Evolutionary conservation across 129 eudicot genomes (phyloP).

Genomic region (Erigeron canadensis): DNA sequence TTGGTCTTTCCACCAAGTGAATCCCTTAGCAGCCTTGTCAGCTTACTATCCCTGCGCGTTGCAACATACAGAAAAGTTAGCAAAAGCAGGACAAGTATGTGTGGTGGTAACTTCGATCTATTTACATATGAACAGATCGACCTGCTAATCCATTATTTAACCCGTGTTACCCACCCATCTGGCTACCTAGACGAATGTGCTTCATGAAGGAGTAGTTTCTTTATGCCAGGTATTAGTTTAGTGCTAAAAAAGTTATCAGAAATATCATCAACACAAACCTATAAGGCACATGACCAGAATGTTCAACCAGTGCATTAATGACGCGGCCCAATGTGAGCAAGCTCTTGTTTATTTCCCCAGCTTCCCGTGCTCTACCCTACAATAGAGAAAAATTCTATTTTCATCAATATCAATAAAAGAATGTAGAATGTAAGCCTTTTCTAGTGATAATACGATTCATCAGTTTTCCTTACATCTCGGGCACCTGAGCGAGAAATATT

Average conservation of each 20-base stretch:
- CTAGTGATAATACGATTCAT: not conserved
- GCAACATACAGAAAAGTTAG: not conserved
- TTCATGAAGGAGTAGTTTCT: not conserved
- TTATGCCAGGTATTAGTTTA: not conserved
- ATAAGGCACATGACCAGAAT: slow-evolving; percentile 76
- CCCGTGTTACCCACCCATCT: not conserved
- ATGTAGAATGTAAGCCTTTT: not conserved
- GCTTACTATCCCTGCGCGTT: slow-evolving; percentile 73
- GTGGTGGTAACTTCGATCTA: not conserved
- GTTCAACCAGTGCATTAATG: slow-evolving; percentile 83
- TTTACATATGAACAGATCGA: not conserved
- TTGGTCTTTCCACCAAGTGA: slow-evolving; percentile 92
- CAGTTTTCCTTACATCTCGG: slow-evolving; percentile 54
- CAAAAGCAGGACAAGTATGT: slow-evolving; percentile 5
- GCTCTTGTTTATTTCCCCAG: slow-evolving; percentile 92
- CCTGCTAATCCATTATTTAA: not conserved
- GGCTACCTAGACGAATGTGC: not conserved
- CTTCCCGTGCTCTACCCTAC: slow-evolving; percentile 88
- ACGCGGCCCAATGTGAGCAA: slow-evolving; percentile 84
- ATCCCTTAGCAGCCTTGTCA: slow-evolving; percentile 80
- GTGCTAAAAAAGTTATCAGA: slow-evolving; percentile 4
- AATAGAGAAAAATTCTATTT: slow-evolving; percentile 12
- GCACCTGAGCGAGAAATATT: slow-evolving; percentile 82
- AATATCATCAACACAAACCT: slow-evolving; percentile 44
- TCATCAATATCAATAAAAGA: slow-evolving; percentile 4